Conservation (phyloP, 345 rosid genomes). For the Passiflora organensis region DNA sequence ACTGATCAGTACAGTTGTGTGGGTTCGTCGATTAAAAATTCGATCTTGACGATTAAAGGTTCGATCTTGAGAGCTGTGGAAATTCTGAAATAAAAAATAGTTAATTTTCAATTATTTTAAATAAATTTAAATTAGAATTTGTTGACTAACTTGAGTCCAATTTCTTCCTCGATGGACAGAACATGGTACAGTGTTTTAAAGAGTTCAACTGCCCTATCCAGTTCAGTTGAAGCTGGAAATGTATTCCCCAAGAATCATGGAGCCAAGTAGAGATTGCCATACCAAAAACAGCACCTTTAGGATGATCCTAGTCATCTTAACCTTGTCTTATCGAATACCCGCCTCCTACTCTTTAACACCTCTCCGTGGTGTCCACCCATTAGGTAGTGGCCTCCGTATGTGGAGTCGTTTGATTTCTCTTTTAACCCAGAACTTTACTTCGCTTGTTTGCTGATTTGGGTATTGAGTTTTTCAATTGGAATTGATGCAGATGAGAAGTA, state of each 20-base stretch:
- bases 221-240: too few species aligned
- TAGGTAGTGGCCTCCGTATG: slow-evolving; percentile 33
- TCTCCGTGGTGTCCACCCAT: slow-evolving; percentile 61
- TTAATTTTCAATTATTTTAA: too few species aligned
- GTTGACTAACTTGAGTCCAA: too few species aligned
- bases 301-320: background rate
- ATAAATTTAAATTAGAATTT: too few species aligned
- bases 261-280: background rate
- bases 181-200: too few species aligned
- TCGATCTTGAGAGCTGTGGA: too few species aligned
- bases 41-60: too few species aligned
- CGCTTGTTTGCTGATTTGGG: background rate
- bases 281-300: background rate
- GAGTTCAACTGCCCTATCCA: too few species aligned
- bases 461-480: background rate
- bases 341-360: slow-evolving; percentile 25
- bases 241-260: background rate
- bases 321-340: slow-evolving; percentile 12
- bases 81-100: too few species aligned
- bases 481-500: slow-evolving; percentile 56
- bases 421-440: slow-evolving; percentile 8
- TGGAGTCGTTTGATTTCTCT: background rate
- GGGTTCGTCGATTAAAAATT: too few species aligned
- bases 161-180: too few species aligned
- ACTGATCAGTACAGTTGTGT: too few species aligned